Base-by-base conservation (phyloP, 2,329 filamentous ascomycete genomes). In the Monosporascus sp. region DNA sequence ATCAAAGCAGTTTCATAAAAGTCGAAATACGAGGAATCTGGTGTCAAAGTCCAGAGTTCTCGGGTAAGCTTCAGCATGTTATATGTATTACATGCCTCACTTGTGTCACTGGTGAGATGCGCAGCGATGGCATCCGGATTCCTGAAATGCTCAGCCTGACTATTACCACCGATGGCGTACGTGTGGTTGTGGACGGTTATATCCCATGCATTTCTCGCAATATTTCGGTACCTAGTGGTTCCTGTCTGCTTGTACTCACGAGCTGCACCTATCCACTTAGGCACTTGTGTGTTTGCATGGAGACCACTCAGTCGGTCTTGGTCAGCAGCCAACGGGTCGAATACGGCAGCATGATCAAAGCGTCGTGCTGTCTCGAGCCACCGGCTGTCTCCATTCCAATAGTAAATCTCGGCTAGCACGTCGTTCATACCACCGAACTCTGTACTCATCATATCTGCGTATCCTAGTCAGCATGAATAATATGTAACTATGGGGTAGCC, bases 21-120 rank as follows among this genome's bases (percentile, higher is more conserved):
- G 63, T 81, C 78, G 56, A 81, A 79, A 62, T 80, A 80, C 1
- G 66, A 63, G 3, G 72, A 63, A 19, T 65, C 66, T 0, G 76
- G 75, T 27, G 76, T 67, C 35, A 73, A 63, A 1, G 70, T 63
- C 73, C 74, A 81, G 5, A 81, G 68, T 52, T 80, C 77, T 1
- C 77, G 71, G 0, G 78, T 79, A 37, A 81, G 64, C 60, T 80
- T 80, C 46, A 81, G 74, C 78, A 81, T 81, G 58, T 81, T 81
- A 61, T 80, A 80, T 0, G 76, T 77, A 62, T 81, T 80, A 65
- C 78, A 81, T 2, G 71, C 71, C 63, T 81, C 78, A 45, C 71
- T 73, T 0, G 78, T 80, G 59, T 81, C 78, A 0, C 65, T 59
- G 3, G 63, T 64, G 11, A 81, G 65, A 50, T 71, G 74, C 3